phyloP scores from a whole-genome alignment of 352 stramenopile species.

The Plasmopara viticola region DNA sequence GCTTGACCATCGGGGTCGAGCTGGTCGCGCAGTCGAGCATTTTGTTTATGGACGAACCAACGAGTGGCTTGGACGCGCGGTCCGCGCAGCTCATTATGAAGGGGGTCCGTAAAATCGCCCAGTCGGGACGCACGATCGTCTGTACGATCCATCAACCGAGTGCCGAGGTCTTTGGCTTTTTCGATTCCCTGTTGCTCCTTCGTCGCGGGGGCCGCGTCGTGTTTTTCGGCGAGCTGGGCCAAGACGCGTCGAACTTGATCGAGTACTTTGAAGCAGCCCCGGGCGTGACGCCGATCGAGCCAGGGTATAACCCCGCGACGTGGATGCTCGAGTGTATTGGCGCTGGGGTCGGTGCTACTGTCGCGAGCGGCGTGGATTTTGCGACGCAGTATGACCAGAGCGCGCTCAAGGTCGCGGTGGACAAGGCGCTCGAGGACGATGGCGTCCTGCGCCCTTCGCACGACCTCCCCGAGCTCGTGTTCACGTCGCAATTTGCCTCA shows the following conservation, averaged over 20 bases:
- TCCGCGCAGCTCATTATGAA: conserved; percentile 24
- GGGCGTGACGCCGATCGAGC: conserved; percentile 38
- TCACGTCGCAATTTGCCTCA: conserved; percentile 33
- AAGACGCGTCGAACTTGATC: conserved; percentile 41
- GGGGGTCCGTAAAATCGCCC: conserved; percentile 19
- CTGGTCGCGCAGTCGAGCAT: conserved; percentile 71
- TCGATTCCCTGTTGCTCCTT: conserved; percentile 17
- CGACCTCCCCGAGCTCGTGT: conserved; percentile 32
- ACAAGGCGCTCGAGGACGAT: conserved; percentile 37
- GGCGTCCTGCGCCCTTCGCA: conserved; percentile 31
- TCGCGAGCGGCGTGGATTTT: conserved; percentile 2
- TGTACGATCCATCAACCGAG: conserved; percentile 21
- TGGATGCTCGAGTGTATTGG: conserved; percentile 27
- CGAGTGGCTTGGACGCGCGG: conserved; percentile 17
- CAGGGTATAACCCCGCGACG: conserved; percentile 44
- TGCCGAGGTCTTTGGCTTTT: conserved; percentile 24
- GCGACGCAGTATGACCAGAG: conserved; percentile 25
- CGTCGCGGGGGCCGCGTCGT: conserved; percentile 25
- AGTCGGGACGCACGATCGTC: conserved; percentile 13
- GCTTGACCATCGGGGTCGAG: conserved; percentile 41
- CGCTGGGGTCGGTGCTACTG: conserved; percentile 15
- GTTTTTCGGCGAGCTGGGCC: conserved; percentile 30
- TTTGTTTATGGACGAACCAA: conserved; percentile 31
- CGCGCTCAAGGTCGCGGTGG: conserved; percentile 30
- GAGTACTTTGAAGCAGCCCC: conserved; percentile 59